Percentiles rank a stretch among this genome's conserved stretches.
Conservation (phyloP, 176 grass and related monocot species). For the Lolium rigidum region DNA sequence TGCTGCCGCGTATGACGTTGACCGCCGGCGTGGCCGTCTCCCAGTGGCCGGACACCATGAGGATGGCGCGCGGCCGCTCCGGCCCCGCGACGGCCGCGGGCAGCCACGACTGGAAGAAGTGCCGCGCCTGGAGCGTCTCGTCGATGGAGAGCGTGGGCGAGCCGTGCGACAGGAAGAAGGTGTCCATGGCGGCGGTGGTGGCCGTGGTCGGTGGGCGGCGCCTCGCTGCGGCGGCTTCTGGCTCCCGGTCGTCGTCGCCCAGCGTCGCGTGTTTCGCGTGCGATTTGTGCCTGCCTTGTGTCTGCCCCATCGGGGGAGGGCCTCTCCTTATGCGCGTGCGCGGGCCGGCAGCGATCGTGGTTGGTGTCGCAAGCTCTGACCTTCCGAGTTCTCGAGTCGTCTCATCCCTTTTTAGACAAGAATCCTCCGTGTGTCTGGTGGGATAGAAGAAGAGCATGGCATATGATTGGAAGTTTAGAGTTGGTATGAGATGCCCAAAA, state of each 20-base stretch:
- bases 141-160: conserved; percentile 89
- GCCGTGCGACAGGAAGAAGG: conserved; percentile 89
- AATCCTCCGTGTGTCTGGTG: neutral
- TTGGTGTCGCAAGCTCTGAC: neutral
- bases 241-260: neutral
- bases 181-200: conserved; percentile 54
- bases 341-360: neutral
- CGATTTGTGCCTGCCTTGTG: conserved; percentile 4
- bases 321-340: no score
- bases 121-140: conserved; percentile 61
- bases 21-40: conserved; percentile 63
- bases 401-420: neutral
- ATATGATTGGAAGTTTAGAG: no score
- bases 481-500: no score
- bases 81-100: conserved; percentile 49
- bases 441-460: no score
- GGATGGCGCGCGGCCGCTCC: conserved; percentile 60
- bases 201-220: neutral
- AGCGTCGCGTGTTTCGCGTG: neutral
- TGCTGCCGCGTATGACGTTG: conserved; percentile 55
- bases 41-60: conserved; percentile 84
- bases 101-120: conserved; percentile 79
- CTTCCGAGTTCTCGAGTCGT: neutral
- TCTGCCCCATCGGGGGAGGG: conserved; percentile 19
- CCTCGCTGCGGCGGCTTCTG: neutral